Base-by-base conservation (phyloP, 2,329 filamentous ascomycete genomes). In the Aschersonia sp. region DNA sequence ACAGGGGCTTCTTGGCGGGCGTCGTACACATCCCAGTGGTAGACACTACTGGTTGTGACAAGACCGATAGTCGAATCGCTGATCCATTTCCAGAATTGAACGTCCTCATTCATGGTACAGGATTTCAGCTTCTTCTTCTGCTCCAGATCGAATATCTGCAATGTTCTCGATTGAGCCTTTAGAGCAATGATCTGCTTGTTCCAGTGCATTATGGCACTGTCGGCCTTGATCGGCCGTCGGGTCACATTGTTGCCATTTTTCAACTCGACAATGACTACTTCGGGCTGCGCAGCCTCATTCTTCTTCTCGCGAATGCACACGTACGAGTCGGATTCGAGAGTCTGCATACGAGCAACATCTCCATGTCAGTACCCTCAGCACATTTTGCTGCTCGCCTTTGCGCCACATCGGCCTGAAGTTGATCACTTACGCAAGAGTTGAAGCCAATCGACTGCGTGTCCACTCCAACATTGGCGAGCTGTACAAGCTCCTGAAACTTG, bases 131-230 rank as follows among this genome's bases (percentile, higher is more conserved):
- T 97, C 67, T 84, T 79, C 74, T 97, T 98, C 59, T 83, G 79
- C 58, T 81, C 82, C 51, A 98, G 78, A 66, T 98, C 90, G 69
- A 98, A 98, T 65, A 98, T 94, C 72, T 98, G 94, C 52, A 98
- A 78, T 56, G 92, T 98, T 63, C 88, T 79, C 54, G 84, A 85
- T 66, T 96, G 87, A 45, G 92, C 90, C 71, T 94, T 95, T 57
- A 98, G 78, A 53, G 94, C 92, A 61, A 98, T 97, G 65, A 98
- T 87, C 67, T 95, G 87, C 65, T 84, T 86, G 58, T 78, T 83
- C 87, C 87, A 95, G 78, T 98, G 92, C 92, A 98, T 97, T 65
- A 98, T 95, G 59, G 94, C 92, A 79, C 89, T 97, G 71, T 98
- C 92, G 61, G 92, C 92, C 75, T 95, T 97, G 74, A 98, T 98